Percentiles rank a stretch among this genome's conserved stretches.
Evolutionary conservation across 352 stramenopile species (phyloP).

Genomic region (Globisporangium cederbergense): DNA sequence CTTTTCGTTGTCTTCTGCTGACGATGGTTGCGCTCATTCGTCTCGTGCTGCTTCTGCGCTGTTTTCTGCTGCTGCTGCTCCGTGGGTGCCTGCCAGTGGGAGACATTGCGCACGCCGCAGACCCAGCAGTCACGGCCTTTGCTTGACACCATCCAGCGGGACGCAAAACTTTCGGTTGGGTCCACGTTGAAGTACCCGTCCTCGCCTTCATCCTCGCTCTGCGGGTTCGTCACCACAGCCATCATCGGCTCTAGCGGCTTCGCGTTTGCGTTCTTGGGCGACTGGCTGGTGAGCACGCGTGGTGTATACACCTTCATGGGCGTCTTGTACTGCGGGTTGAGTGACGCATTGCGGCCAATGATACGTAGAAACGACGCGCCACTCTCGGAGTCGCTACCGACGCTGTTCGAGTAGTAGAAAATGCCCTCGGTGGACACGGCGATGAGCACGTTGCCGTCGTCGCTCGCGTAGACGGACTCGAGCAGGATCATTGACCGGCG

Average conservation of each 20-base stretch:
- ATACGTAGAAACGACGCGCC: constrained; percentile 35
- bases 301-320: constrained; percentile 75
- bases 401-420: constrained; percentile 68
- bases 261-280: constrained; percentile 3
- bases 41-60: constrained; percentile 14
- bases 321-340: constrained; percentile 60
- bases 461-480: constrained; percentile 60
- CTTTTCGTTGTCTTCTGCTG: background rate
- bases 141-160: constrained; percentile 70
- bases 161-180: constrained; percentile 55
- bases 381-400: constrained; percentile 10
- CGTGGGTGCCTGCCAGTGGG: constrained; percentile 48
- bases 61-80: constrained; percentile 34
- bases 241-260: constrained; percentile 49
- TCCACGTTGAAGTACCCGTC: constrained; percentile 77
- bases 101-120: constrained; percentile 68
- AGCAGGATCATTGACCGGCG: constrained; percentile 67
- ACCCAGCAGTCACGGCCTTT: constrained; percentile 63
- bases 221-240: constrained; percentile 66
- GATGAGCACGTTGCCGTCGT: constrained; percentile 57
- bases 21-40: constrained; percentile 9
- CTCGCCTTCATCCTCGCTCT: constrained; percentile 39
- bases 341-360: constrained; percentile 65
- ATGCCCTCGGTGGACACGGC: constrained; percentile 65
- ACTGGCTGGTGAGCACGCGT: constrained; percentile 7